Base-by-base conservation (phyloP, 164 flowering plant species). In the Nymphaea colorata region DNA sequence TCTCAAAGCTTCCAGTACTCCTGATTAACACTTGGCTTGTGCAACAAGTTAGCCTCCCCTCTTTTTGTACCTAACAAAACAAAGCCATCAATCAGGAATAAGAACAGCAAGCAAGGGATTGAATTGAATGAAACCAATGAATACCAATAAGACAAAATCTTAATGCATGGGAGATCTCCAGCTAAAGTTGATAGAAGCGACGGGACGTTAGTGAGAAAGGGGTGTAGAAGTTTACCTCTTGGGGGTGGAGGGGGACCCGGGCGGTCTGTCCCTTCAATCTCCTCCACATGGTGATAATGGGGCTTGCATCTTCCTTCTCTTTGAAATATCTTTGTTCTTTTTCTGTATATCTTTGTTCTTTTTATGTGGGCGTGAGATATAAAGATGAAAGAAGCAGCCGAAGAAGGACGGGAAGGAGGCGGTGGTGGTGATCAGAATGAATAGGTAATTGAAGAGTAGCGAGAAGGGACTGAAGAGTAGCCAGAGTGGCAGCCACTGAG, bases 1-100 rank as follows among this genome's bases (percentile, higher is more conserved):
- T 72, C 98, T 86, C 42, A 93, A 82, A 12, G 87, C 90, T 79
- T 82, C 78, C 79, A 63, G 82, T 90, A 90, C 65, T 93, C 97
- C 65, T 87, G 88, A 45, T 82, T 81, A 0, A 88, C 83, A 64
- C 75, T 87, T 73, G 73, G 43, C 82, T 82, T 84, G 73, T 18
- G 74, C n/a, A 72, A 25, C 71, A 81, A 72, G 81, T 72, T 66
- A 67, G 59, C 11, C 1, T 61, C 8, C 16, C 64, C 41, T 17
- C 41, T 61, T 17, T 61, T 17, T 11, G 11, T 17, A 61, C 55
- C 7, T 51, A 51, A 8, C 55, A 51, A 51, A 51, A 8, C 4
- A 51, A 7, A n/a, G 7, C n/a, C n/a, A n/a, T n/a, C n/a, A n/a
- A n/a, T n/a, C n/a, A n/a, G n/a, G n/a, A n/a, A n/a, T n/a, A n/a